phyloP scores from a whole-genome alignment of 1,139 yeast species.

The Debaryomycetaceae sp. region DNA sequence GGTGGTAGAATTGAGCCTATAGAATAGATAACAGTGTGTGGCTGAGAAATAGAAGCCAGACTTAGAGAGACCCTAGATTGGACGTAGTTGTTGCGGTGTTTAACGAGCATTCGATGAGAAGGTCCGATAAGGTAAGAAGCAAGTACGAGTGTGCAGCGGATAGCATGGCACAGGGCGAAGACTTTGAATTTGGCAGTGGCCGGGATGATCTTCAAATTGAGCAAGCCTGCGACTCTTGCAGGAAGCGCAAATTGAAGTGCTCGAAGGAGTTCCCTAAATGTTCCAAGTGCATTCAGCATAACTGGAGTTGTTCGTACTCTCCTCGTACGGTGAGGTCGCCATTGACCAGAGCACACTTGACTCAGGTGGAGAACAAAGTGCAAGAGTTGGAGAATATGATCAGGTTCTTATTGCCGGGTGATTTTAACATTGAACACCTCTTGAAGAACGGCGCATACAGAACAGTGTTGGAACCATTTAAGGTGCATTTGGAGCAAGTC shows the following conservation, averaged over 20 bases:
- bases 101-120: neutral
- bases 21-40: too few relatives aligned
- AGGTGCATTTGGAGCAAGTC: constrained; percentile 7
- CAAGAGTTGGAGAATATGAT: constrained; percentile 54
- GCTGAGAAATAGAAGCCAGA: neutral
- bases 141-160: neutral
- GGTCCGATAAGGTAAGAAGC: neutral
- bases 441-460: constrained; percentile 20
- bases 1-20: too few relatives aligned
- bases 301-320: constrained; percentile 73
- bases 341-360: constrained; percentile 74
- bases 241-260: constrained; percentile 55
- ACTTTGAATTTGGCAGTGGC: neutral
- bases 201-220: constrained; percentile 25
- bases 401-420: constrained; percentile 31
- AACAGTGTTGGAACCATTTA: constrained; percentile 18
- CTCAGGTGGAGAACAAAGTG: constrained; percentile 69
- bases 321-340: constrained; percentile 81
- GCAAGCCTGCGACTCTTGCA: constrained; percentile 59
- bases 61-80: neutral
- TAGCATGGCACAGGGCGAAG: neutral
- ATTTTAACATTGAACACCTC: constrained; percentile 23
- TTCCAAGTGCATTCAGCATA: constrained; percentile 67
- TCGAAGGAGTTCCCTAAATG: constrained; percentile 72
- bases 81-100: too few relatives aligned